Base-by-base conservation (phyloP, 176 grass and related monocot species). In the Puccinellia tenuiflora region DNA sequence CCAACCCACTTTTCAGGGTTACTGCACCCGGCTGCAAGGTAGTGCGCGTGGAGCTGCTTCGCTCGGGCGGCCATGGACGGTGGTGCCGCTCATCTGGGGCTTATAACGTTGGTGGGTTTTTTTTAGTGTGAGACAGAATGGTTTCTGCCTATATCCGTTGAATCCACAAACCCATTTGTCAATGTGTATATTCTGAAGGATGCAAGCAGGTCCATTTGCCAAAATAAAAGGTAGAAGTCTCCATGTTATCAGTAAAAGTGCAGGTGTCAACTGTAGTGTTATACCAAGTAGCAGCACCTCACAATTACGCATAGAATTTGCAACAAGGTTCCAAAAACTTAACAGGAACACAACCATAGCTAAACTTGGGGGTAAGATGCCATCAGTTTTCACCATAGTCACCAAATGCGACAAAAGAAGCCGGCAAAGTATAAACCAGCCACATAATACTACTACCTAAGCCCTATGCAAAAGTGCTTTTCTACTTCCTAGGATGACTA, bases 1-100 rank as follows among this genome's bases (percentile, higher is more conserved):
- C 75, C 12, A 9, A 46, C 52, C 82, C 87, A 94, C 7, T 77
- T 80, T 18, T 72, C 37, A 45, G 47, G 67, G 4, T 88, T 79
- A 3, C 13, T 35, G 45, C 5, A 75, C 20, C 37, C 73, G 5
- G 45, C 79, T 8, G 22, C 64, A 18, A 83, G 21, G 75, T 65
- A 82, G 15, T 75, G 26, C 5, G 73, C 86, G 33, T 91, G 92
- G 43, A 94, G 84, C 51, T 82, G 81, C 75, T 79, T 87, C 46
- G 74, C 63, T 73, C 79, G 43, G 21, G 1, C 47, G 0, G 74
- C 79, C 88, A 90, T 90, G 55, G 28, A 17, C 17, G 17, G 5
- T 13, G 34, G 18, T 1, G 59, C 61, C 62, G 30, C 62, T 20
- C 28, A 18, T 65, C 57, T 4, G 24, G 11, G 4, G 57, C 24